Conservation (phyloP, 2,329 filamentous ascomycete species). For the Xylariales sp. region DNA sequence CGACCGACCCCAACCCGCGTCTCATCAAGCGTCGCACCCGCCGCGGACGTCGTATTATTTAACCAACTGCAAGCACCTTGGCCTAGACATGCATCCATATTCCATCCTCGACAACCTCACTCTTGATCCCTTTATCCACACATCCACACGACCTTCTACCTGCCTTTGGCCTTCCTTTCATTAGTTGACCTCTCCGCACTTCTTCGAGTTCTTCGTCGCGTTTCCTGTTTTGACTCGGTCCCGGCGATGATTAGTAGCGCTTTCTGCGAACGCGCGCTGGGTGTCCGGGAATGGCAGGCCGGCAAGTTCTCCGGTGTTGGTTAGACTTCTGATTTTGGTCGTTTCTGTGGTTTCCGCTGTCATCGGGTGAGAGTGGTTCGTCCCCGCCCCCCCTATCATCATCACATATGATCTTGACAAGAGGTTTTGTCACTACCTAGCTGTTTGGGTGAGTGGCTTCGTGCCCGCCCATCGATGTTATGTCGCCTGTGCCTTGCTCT, state of each 20-base stretch:
- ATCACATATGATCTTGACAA: too few relatives aligned
- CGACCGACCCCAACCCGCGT: background rate
- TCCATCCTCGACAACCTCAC: too few relatives aligned
- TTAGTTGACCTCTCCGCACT: background rate
- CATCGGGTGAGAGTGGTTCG: slow-evolving; percentile 32
- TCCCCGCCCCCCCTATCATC: slow-evolving; percentile 19
- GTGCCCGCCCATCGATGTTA: background rate
- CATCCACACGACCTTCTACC: too few relatives aligned
- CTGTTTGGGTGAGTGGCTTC: too few relatives aligned
- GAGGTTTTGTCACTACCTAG: too few relatives aligned
- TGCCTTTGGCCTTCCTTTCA: too few relatives aligned
- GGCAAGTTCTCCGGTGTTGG: slow-evolving; percentile 34
- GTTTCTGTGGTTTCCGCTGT: slow-evolving; percentile 18
- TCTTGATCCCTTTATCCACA: too few relatives aligned
- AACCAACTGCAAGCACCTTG: too few relatives aligned
- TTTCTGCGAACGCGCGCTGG: slow-evolving; percentile 38
- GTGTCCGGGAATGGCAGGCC: slow-evolving; percentile 37
- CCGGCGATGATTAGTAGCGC: slow-evolving; percentile 39
- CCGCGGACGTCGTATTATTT: too few relatives aligned
- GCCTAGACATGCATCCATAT: too few relatives aligned
- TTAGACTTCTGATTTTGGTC: background rate
- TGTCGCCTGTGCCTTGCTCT: slow-evolving; percentile 38
- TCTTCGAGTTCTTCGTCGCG: slow-evolving; percentile 36
- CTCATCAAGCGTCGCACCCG: background rate
- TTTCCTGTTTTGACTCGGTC: slow-evolving; percentile 34